These are phyloP conservation scores for Prunus campanulata DNA, from an alignment of 306 rosid species.

Conservation along the genomic window DNA sequence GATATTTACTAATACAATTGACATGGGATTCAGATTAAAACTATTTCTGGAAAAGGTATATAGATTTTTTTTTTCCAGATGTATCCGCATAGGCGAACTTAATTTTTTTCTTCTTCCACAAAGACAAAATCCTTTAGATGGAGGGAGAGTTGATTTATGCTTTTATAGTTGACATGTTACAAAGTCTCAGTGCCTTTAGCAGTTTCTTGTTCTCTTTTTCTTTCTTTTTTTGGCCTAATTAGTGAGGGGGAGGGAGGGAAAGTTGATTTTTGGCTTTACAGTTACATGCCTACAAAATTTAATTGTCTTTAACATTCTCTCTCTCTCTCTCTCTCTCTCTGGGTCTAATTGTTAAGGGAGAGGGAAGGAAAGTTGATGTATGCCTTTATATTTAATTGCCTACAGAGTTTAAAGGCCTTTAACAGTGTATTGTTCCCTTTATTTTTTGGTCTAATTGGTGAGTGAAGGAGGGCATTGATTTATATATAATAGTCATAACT, in stretches of 20 bases:
- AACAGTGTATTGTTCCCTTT: too few species aligned
- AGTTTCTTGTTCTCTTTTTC: too few species aligned
- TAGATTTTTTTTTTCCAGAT: slow-evolving; percentile 15
- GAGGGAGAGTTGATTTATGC: neutral
- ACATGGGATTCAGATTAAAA: slow-evolving; percentile 78
- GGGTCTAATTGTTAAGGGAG: neutral
- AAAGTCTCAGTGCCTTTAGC: too few species aligned
- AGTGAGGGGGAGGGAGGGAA: neutral
- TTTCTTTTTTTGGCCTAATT: neutral
- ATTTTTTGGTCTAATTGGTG: too few species aligned
- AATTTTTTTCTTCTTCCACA: neutral
- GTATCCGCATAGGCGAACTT: neutral
- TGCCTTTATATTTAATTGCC: too few species aligned
- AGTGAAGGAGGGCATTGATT: too few species aligned
- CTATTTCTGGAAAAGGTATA: slow-evolving; percentile 87
- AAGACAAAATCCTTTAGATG: neutral
- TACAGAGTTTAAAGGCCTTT: too few species aligned
- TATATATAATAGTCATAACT: neutral
- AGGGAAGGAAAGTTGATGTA: neutral
- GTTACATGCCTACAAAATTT: neutral
- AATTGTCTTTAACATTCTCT: neutral
- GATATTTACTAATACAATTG: slow-evolving; percentile 79
- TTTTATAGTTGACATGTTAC: too few species aligned
- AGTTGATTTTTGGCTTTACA: neutral
- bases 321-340: too few species aligned